Base-by-base conservation (phyloP, 164 flowering plant genomes). In the Vitis amurensis region DNA sequence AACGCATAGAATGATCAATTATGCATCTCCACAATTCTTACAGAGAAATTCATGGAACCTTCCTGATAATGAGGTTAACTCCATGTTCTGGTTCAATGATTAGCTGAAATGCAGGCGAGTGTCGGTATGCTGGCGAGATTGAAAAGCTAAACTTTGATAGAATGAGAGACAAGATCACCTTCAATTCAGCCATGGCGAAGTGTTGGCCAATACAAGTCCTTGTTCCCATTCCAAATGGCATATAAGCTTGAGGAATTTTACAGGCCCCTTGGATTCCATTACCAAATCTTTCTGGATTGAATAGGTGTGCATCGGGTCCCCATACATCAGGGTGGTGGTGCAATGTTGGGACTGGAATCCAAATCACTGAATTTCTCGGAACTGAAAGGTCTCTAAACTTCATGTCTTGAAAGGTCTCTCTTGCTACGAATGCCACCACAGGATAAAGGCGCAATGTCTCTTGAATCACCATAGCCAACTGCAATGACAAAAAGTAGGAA, bases 401-500 rank as follows among this genome's bases (percentile, higher is more conserved):
- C 61, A 59, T 59, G 61, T 59, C 61, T n/a, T 59, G 9, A 0
- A 59, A 12, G 13, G 61, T 30, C 61, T 59, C 61, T n/a, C 61
- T 59, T 12, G 31, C 5, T 12, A 59, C 30, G 9, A 59, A 11
- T 11, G 61, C 9, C 11, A 12, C 31, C 31, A 4, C 29, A 23
- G 61, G 30, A 12, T 59, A 59, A 3, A 59, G 31, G 13, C 61
- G 61, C 61, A 59, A 23, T n/a, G 61, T 17, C 19, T 59, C 61
- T 59, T 59, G 61, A 16, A 59, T 59, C 31, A 59, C 61, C 61
- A 59, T 59, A 5, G 31, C 7, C 9, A 59, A 30, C 61, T 59
- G 50, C 12, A 61, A 61, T 59, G 19, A 19, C 19, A 19, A 19
- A 19, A 19, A 19, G 19, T 19, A 19, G 19, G 19, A 19, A 19